These are phyloP conservation scores for Metschnikowia bowlesiae DNA, from an alignment of 805 yeast genomes.

Conservation along the genomic window DNA sequence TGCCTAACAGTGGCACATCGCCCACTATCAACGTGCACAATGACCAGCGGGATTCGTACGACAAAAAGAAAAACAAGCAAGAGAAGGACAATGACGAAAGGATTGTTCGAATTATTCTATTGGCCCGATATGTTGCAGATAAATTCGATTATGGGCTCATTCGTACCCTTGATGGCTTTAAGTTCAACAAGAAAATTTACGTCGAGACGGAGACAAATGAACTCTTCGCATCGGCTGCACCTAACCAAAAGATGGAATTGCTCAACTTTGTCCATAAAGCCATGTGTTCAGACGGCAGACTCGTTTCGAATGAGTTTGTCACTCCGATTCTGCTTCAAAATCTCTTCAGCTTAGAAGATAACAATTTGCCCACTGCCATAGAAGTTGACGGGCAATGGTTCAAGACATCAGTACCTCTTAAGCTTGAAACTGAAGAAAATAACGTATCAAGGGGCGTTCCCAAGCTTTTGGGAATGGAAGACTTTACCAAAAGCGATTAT, in stretches of 20 bases:
- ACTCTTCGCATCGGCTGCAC: constrained; percentile 18
- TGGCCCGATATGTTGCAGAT: constrained; percentile 51
- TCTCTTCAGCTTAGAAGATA: constrained; percentile 16
- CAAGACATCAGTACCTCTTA: constrained; percentile 9
- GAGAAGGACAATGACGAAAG: constrained; percentile 48
- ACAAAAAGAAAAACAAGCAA: constrained; percentile 21
- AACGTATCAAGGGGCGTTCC: constrained; percentile 17
- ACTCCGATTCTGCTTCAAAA: constrained; percentile 33
- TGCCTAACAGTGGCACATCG: constrained; percentile 58
- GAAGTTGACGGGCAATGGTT: constrained; percentile 29
- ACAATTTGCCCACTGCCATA: constrained; percentile 10
- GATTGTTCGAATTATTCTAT: constrained; percentile 45
- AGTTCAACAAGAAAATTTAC: constrained; percentile 31
- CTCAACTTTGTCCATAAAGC: constrained; percentile 30
- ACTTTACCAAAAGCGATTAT: constrained; percentile 26
- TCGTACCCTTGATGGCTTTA: constrained; percentile 44
- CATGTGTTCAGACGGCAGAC: constrained; percentile 37
- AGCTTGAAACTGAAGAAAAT: constrained; percentile 19
- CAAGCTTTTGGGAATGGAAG: constrained; percentile 23
- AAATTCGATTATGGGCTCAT: constrained; percentile 51
- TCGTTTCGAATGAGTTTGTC: constrained; percentile 37
- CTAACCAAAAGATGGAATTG: constrained; percentile 17
- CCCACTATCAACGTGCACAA: constrained; percentile 24
- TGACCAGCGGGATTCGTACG: constrained; percentile 23
- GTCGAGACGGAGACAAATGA: constrained; percentile 22